Evolutionary conservation across 192 early-diverging fungal genomes (phyloP).

Genomic region (Coemansia sp.): DNA sequence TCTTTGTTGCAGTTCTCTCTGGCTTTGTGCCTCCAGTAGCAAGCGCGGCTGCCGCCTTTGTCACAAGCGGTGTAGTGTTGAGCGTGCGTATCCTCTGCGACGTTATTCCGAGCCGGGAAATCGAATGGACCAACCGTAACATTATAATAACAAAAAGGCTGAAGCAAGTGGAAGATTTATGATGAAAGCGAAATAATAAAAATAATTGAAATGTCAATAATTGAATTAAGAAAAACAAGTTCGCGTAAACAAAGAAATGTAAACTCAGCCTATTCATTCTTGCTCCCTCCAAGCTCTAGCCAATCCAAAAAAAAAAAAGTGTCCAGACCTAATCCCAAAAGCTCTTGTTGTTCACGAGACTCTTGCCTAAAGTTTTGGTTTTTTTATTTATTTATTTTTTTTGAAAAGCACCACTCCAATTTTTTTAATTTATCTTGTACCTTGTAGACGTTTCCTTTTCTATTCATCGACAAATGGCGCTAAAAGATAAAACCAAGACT

Average conservation of each 20-base stretch:
- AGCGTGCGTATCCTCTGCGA: conserved; percentile 3
- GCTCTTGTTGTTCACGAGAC: no score
- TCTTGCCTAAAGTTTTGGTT: no score
- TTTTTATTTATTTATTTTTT: background rate
- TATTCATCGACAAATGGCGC: conserved; percentile 5
- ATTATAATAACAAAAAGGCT: conserved; percentile 1
- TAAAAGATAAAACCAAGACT: background rate
- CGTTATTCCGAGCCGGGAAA: conserved; percentile 1
- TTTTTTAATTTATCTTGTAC: no score
- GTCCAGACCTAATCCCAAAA: background rate
- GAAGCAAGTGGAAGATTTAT: background rate
- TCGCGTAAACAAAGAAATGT: background rate
- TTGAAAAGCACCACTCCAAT: background rate
- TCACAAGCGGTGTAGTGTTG: background rate
- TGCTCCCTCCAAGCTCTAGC: no score
- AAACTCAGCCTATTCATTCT: no score
- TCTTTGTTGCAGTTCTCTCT: conserved; percentile 7
- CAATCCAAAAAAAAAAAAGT: no score
- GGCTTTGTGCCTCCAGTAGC: background rate
- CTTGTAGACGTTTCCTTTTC: no score
- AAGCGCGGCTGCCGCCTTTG: background rate
- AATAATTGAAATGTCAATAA: background rate
- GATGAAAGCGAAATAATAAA: background rate
- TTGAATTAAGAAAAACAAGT: no score
- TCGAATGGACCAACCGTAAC: conserved; percentile 13